phyloP scores from a whole-genome alignment of 495 filamentous ascomycete species.

The Ramalina peruviana region DNA sequence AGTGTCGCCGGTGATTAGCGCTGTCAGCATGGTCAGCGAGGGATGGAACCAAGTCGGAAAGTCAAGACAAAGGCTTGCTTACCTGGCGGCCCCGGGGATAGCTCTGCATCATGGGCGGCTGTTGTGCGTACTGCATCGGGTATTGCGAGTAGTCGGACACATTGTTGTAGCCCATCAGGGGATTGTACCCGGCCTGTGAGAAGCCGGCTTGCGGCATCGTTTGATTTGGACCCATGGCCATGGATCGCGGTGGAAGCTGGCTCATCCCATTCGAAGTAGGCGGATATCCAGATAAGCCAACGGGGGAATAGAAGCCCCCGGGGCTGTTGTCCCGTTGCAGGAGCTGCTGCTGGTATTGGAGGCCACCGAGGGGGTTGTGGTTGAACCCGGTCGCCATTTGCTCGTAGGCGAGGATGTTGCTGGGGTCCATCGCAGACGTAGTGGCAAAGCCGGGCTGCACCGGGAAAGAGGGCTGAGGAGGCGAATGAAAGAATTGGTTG shows the following conservation, averaged over 20 bases:
- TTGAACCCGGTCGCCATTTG: slow-evolving; percentile 27
- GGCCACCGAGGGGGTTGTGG: slow-evolving; percentile 27
- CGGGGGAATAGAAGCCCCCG: slow-evolving; percentile 28
- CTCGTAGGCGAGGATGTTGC: slow-evolving; percentile 24
- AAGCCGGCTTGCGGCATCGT: slow-evolving; percentile 33
- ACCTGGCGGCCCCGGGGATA: slow-evolving; percentile 32
- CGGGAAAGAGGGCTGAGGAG: slow-evolving; percentile 25
- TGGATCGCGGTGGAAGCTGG: slow-evolving; percentile 27
- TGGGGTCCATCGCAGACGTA: slow-evolving; percentile 30
- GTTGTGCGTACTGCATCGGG: slow-evolving; percentile 34
- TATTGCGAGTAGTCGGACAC: slow-evolving; percentile 33
- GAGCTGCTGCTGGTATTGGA: slow-evolving; percentile 33
- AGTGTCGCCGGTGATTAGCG: too few relatives aligned
- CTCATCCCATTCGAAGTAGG: slow-evolving; percentile 28
- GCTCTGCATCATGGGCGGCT: slow-evolving; percentile 31
- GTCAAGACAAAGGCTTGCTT: slow-evolving; percentile 13
- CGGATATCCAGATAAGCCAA: slow-evolving; percentile 30
- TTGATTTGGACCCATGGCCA: slow-evolving; percentile 27
- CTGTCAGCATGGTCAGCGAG: neutral
- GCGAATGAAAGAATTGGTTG: slow-evolving; percentile 26
- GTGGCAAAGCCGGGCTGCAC: slow-evolving; percentile 17
- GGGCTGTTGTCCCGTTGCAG: slow-evolving; percentile 32
- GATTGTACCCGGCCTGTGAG: slow-evolving; percentile 32
- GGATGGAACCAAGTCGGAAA: slow-evolving; percentile 20
- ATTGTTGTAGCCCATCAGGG: slow-evolving; percentile 30